Evolutionary conservation across 179 eudicot genomes (phyloP).

Genomic region (Corrigiola litoralis): DNA sequence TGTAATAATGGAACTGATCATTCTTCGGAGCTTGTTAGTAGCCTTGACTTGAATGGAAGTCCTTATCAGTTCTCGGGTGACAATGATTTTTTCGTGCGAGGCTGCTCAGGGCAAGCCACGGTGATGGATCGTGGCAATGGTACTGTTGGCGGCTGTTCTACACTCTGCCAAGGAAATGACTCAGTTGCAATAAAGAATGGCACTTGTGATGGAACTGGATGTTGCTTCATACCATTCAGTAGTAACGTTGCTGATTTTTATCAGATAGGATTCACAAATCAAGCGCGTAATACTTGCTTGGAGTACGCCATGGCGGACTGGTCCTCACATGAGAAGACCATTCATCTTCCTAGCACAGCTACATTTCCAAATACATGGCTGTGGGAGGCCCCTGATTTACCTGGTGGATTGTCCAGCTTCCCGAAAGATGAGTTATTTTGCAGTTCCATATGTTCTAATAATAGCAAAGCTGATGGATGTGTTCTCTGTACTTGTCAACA

Average conservation of each 20-base stretch:
- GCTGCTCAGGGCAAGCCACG: slow-evolving; percentile 14
- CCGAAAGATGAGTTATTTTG: slow-evolving; percentile 6
- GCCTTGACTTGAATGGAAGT: slow-evolving; percentile 1
- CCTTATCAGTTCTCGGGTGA: background rate
- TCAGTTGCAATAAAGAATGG: background rate
- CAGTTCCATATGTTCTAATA: slow-evolving; percentile 7
- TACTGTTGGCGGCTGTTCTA: slow-evolving; percentile 5
- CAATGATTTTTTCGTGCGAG: background rate
- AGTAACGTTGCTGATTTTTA: slow-evolving; percentile 10
- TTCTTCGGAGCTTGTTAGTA: slow-evolving; percentile 3
- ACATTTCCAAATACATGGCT: slow-evolving; percentile 7
- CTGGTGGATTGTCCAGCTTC: slow-evolving; percentile 3
- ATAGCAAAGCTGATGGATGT: slow-evolving; percentile 15
- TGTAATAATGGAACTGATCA: slow-evolving; percentile 5
- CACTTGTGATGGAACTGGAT: slow-evolving; percentile 20
- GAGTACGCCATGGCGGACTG: slow-evolving; percentile 5
- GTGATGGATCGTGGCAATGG: slow-evolving; percentile 3
- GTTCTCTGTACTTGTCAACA: slow-evolving; percentile 27
- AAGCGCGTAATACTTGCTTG: slow-evolving; percentile 8
- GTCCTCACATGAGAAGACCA: slow-evolving; percentile 6
- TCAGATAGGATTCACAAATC: slow-evolving; percentile 12
- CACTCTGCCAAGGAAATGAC: background rate
- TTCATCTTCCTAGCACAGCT: background rate
- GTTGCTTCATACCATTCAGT: slow-evolving; percentile 14
- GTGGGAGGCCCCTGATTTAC: slow-evolving; percentile 14